A percentile compares a stretch with the other conserved stretches of the same genome.
Conservation (phyloP, 306 rosid genomes). For the Cicer judaicum region DNA sequence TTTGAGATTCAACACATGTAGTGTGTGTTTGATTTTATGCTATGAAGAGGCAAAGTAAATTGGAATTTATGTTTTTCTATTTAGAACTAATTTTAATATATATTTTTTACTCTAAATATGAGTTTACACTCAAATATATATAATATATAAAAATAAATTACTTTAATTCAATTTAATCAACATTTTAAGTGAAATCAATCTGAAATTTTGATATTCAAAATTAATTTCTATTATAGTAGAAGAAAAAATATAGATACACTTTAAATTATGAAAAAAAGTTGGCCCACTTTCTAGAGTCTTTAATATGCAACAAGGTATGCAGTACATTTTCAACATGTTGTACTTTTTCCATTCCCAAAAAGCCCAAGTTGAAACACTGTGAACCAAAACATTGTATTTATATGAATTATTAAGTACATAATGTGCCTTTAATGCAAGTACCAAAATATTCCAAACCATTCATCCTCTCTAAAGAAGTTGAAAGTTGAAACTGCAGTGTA, state of each 20-base stretch:
- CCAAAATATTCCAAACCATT: slow-evolving; percentile 55
- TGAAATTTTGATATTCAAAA: too few species aligned
- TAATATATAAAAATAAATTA: too few species aligned
- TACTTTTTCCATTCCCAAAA: slow-evolving; percentile 58
- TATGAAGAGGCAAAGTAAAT: too few species aligned
- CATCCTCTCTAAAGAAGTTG: slow-evolving; percentile 35
- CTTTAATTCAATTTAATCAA: too few species aligned
- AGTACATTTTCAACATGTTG: slow-evolving; percentile 48
- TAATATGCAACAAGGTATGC: slow-evolving; percentile 25
- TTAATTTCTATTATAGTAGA: too few species aligned
- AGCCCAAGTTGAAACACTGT: slow-evolving; percentile 33
- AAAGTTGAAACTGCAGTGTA: slow-evolving; percentile 42
- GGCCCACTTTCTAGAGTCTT: slow-evolving; percentile 42
- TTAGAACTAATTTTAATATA: too few species aligned
- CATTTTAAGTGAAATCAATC: too few species aligned
- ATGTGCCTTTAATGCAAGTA: slow-evolving; percentile 51
- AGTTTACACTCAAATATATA: too few species aligned
- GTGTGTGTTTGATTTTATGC: too few species aligned
- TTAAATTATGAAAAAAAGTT: not conserved
- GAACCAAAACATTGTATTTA: slow-evolving; percentile 49
- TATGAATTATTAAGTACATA: slow-evolving; percentile 48
- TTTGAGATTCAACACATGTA: too few species aligned
- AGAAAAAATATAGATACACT: not conserved
- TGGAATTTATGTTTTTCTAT: too few species aligned
- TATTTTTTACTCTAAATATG: too few species aligned